phyloP scores from a whole-genome alignment of 305 asterid species.

The Rubia peregrina region DNA sequence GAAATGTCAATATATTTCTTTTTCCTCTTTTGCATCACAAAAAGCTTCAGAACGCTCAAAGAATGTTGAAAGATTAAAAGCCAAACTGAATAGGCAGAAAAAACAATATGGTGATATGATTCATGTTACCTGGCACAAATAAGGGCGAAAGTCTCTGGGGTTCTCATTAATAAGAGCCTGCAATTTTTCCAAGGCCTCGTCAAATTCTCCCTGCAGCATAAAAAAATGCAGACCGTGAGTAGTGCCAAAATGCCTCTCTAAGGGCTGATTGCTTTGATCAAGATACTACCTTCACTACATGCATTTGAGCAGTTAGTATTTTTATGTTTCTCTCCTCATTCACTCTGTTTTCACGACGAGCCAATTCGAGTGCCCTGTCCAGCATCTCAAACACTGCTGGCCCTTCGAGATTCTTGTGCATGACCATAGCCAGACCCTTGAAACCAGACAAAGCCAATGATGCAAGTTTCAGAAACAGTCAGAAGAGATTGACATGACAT shows the following conservation, averaged over 20 bases:
- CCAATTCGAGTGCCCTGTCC: slow-evolving; percentile 53
- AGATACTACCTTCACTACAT: slow-evolving; percentile 50
- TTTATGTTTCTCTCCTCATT: slow-evolving; percentile 69
- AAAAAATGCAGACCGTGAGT: background rate
- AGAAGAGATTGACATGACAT: background rate
- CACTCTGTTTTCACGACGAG: slow-evolving; percentile 47
- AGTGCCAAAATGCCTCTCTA: background rate
- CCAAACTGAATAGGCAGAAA: background rate
- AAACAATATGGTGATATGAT: background rate
- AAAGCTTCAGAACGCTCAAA: background rate
- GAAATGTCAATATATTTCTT: too few species aligned
- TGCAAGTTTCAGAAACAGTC: background rate
- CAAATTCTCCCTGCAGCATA: slow-evolving; percentile 64
- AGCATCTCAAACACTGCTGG: slow-evolving; percentile 82
- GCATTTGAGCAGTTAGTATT: slow-evolving; percentile 88
- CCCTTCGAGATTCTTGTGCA: slow-evolving; percentile 85
- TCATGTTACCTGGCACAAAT: slow-evolving; percentile 66
- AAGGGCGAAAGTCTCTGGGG: slow-evolving; percentile 90
- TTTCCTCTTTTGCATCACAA: background rate
- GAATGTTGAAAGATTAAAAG: background rate
- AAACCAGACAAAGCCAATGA: slow-evolving; percentile 1
- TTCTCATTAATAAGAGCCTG: slow-evolving; percentile 69
- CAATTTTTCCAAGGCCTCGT: slow-evolving; percentile 60
- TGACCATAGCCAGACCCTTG: slow-evolving; percentile 85
- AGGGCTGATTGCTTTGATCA: background rate